These are phyloP conservation scores for Citrullus amarus DNA, from an alignment of 306 rosid genomes.

Conservation along the genomic window DNA sequence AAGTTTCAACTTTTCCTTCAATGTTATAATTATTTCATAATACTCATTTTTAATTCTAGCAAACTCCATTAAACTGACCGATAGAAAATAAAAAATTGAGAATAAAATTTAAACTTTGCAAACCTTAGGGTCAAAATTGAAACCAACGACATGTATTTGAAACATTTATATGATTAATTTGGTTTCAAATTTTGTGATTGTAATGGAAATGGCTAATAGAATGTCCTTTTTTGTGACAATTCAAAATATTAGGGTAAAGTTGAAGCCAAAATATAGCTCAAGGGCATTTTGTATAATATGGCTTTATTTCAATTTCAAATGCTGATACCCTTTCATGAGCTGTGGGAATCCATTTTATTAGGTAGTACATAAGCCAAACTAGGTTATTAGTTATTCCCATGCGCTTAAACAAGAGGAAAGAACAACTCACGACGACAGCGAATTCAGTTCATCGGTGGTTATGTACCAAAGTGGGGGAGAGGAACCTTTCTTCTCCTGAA, in stretches of 20 bases:
- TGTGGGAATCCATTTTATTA: not conserved
- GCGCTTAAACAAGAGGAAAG: not conserved
- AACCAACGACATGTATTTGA: not conserved
- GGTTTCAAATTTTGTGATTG: not conserved
- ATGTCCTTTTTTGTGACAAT: not conserved
- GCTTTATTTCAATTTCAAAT: not conserved
- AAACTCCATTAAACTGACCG: not conserved
- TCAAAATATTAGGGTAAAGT: not conserved
- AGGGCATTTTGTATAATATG: not conserved
- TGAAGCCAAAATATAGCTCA: not conserved
- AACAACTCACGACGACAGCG: conserved; percentile 68
- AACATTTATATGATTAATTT: not conserved
- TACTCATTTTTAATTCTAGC: not conserved
- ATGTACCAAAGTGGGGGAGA: conserved; percentile 64
- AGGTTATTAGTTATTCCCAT: not conserved
- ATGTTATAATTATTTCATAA: not conserved
- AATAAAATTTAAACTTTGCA: not conserved
- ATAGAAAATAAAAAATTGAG: not conserved
- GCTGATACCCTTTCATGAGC: not conserved
- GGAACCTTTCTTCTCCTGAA: conserved; percentile 73
- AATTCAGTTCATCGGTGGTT: conserved; percentile 60
- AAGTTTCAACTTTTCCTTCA: not conserved
- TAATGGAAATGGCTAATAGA: not conserved
- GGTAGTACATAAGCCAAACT: not conserved
- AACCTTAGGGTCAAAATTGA: not conserved